phyloP scores from a whole-genome alignment of 139 green algal genomes.

The Gonium pectorale region DNA sequence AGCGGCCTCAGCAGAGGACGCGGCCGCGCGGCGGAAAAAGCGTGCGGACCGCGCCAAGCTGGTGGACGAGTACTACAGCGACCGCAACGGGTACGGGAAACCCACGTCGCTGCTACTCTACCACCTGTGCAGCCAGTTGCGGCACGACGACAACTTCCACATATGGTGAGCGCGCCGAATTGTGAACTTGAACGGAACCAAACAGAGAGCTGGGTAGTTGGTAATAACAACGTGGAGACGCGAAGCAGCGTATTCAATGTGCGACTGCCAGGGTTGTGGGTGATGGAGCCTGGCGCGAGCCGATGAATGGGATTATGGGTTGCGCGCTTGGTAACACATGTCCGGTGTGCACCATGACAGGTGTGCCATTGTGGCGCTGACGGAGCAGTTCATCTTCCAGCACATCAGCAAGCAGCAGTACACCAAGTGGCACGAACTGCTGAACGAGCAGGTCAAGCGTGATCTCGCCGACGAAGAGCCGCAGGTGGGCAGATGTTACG shows the following conservation, averaged over 20 bases:
- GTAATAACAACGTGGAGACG: too few relatives aligned
- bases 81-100: conserved; percentile 76
- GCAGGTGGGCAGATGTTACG: too few relatives aligned
- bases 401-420: conserved; percentile 72
- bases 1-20: background rate
- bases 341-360: too few relatives aligned
- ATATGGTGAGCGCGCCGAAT: conserved; percentile 80
- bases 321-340: too few relatives aligned
- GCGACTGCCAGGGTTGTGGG: too few relatives aligned
- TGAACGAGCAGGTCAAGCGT: conserved; percentile 27
- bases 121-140: conserved; percentile 69
- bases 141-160: conserved; percentile 71
- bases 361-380: conserved; percentile 87
- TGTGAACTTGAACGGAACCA: too few relatives aligned
- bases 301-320: too few relatives aligned
- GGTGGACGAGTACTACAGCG: conserved; percentile 70
- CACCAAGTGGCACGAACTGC: conserved; percentile 31
- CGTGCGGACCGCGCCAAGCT: background rate
- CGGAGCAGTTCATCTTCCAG: conserved; percentile 91
- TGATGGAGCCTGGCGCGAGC: too few relatives aligned
- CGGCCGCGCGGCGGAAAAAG: background rate
- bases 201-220: too few relatives aligned
- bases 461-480: background rate
- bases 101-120: conserved; percentile 79
- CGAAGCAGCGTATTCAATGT: too few relatives aligned